Base-by-base conservation (phyloP, 1,139 yeast species). In the Protomyces gravidus region DNA sequence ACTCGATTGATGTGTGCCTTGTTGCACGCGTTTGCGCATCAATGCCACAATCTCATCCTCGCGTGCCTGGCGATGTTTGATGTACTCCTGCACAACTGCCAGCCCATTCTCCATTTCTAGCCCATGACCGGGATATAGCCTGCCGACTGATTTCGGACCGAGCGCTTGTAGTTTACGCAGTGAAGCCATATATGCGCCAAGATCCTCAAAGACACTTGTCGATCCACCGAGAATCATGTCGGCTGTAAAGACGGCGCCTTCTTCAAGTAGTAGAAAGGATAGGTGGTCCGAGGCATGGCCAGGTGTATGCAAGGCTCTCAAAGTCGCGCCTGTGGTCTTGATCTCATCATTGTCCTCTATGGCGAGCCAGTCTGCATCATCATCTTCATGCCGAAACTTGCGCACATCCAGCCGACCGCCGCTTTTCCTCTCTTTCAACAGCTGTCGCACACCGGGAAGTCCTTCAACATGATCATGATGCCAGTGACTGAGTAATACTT, bases 181-280 rank as follows among this genome's bases (percentile, higher is more conserved):
- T 9, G 74, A 68, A 6, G 66, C 63, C 65, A 73, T 62, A 65
- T 74, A 74, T 11, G 56, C 62, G 23, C 62, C 55, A 50, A 73
- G 69, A 61, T 73, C 70, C 15, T 67, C 68, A 63, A 74, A 74
- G 28, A 72, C 72, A 0, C 74, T 65, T 6, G 76, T 69, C 21
- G 76, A 75, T 47, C 70, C 72, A 21, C 77, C 77, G 7, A 74
- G 69, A 5, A 74, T 69, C 58, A 73, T 73, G 65, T 74, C 77
- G 28, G 73, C 76, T n/a, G 72, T 67, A 60, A 74, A 73, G 58
- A 74, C 59, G 2, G 68, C 69, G 17, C 67, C 61, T 62, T 73
- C 76, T 33, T 73, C 71, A 30, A 67, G 68, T 28, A 73, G 67
- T 69, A 70, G 70, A 60, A 73, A 68, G 48, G 70, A 69, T 50